Base-by-base conservation (phyloP, 139 green algal species). In the Zygnema cylindricum region DNA sequence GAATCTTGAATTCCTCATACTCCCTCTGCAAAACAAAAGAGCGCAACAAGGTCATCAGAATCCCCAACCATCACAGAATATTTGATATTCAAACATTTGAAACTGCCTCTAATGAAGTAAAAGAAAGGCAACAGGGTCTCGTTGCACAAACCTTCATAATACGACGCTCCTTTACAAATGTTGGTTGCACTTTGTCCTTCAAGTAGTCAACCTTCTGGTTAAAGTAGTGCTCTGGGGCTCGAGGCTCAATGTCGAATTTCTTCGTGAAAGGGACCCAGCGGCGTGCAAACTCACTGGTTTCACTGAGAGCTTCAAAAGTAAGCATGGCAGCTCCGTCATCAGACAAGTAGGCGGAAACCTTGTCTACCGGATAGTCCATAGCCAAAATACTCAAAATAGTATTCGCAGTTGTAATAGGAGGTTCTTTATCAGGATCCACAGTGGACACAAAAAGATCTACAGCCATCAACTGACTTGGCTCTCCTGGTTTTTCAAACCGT, bases 1-100 rank as follows among this genome's bases (percentile, higher is more conserved):
- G 87, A n/a, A 89, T 63, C 11, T 86, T 86, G 55, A 90, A 92
- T 82, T 92, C 87, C 30, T 92, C 87, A 76, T 92, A 92, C 42
- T 86, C 36, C 57, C 77, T 54, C 86, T 88, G 63, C 83, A 63
- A 63, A 16, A 7, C 7, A 63, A 63, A 16, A 63, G 16, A n/a
- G n/a, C n/a, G n/a, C n/a, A n/a, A n/a, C n/a, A n/a, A n/a, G n/a
- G n/a, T n/a, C n/a, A n/a, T n/a, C n/a, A n/a, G n/a, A n/a, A n/a
- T n/a, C n/a, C n/a, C n/a, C n/a, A n/a, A n/a, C n/a, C n/a, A n/a
- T n/a, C n/a, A n/a, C n/a, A n/a, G n/a, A n/a, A n/a, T n/a, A n/a
- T n/a, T n/a, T n/a, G n/a, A n/a, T n/a, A n/a, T n/a, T n/a, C n/a
- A n/a, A n/a, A n/a, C n/a, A n/a, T n/a, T n/a, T n/a, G n/a, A n/a